Evolutionary conservation across 306 rosid species (phyloP).

Genomic region (Pyrus pyrifolia): DNA sequence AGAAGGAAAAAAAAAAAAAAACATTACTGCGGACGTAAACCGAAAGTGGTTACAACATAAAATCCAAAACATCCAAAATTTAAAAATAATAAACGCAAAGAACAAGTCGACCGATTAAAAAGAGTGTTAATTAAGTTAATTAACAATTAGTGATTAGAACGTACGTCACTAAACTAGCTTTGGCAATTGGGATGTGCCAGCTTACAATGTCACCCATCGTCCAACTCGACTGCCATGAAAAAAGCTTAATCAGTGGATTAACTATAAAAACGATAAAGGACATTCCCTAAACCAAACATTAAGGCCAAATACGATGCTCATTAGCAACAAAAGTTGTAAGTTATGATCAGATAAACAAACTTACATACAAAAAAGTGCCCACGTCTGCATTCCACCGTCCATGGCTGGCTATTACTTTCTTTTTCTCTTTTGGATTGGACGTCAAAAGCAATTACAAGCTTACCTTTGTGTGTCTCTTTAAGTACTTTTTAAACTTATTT

Average conservation of each 20-base stretch:
- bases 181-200: slow-evolving; percentile 8
- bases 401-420: not conserved
- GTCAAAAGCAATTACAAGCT: not conserved
- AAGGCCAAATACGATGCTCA: not conserved
- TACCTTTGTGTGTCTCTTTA: not conserved
- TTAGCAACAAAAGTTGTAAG: slow-evolving; percentile 4
- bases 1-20: not conserved
- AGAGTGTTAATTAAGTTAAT: not conserved
- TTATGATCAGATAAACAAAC: not conserved
- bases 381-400: slow-evolving; percentile 24
- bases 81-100: not conserved
- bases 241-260: slow-evolving; percentile 10
- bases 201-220: slow-evolving; percentile 8
- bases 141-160: not conserved
- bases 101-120: not conserved
- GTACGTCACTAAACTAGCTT: not conserved
- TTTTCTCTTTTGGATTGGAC: not conserved
- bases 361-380: not conserved
- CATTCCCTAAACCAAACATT: not conserved
- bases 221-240: not conserved
- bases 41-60: slow-evolving; percentile 9
- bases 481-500: not conserved
- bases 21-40: not conserved
- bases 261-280: not conserved
- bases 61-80: not conserved